Conservation (phyloP, 2,329 filamentous ascomycete species). For the Cryphonectria nitschkei region DNA sequence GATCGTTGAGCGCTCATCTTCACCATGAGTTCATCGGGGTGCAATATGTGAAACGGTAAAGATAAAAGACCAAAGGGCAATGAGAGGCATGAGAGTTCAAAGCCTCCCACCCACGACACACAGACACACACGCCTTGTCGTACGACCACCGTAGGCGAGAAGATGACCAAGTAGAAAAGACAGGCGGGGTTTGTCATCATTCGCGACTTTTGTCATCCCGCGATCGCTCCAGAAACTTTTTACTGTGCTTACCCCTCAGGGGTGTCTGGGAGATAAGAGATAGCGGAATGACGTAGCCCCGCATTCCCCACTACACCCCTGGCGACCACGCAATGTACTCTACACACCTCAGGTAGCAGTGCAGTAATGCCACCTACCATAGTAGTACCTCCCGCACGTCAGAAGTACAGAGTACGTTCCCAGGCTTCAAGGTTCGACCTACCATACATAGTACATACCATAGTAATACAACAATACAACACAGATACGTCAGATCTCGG, state of each 20-base stretch:
- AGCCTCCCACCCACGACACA: neutral
- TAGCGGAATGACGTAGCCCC: conserved; percentile 13
- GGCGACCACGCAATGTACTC: neutral
- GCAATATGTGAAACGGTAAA: no score
- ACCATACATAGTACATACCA: no score
- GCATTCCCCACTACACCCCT: neutral
- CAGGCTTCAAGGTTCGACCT: neutral
- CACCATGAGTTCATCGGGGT: neutral
- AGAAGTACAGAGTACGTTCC: neutral
- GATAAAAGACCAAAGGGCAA: neutral
- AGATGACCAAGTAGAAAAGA: neutral
- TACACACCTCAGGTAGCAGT: neutral
- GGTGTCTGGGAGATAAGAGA: conserved; percentile 14
- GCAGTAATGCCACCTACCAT: neutral
- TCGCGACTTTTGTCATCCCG: conserved; percentile 1
- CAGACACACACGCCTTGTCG: neutral
- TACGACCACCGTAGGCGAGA: neutral
- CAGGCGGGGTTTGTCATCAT: neutral
- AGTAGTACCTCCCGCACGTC: neutral
- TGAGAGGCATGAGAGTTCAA: neutral
- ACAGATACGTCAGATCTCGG: neutral
- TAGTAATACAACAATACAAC: neutral
- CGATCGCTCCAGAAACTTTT: neutral
- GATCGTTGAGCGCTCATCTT: conserved; percentile 25
- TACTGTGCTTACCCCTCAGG: neutral